Base-by-base conservation (phyloP, 441 rosid species). In the Populus hybrid region DNA sequence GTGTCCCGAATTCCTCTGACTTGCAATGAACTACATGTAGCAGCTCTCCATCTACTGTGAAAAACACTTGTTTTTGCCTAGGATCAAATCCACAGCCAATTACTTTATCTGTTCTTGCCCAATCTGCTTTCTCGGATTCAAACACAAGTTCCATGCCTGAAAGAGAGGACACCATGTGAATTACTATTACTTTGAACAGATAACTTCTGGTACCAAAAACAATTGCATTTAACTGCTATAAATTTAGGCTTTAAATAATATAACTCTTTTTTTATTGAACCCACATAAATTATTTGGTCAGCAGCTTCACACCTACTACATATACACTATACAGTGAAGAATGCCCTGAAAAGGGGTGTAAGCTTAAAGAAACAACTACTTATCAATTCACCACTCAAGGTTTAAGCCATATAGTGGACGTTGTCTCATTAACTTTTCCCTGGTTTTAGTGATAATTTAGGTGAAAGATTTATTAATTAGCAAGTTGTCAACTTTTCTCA, bases 51-150 rank as follows among this genome's bases (percentile, higher is more conserved):
- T 87, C 89, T 63, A 88, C 79, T 1, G 95, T 88, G 90, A 89
- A 91, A 65, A 83, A 90, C 33, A 91, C 95, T 76, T 84, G 87
- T 87, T 86, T 91, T 75, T 86, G 83, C 81, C 83, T 83, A 1
- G 95, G 93, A 78, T 87, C 89, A 68, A 84, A 90, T 61, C 95
- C 95, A 50, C 93, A 90, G 6, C 95, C 95, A 7, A 91, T 86
- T 73, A 88, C 92, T 79, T 72, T 88, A 18, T 83, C 87, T 21
- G 56, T 45, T 76, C 72, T 81, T 65, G 86, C 90, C 93, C 89
- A 89, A 5, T 90, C 90, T 40, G 87, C 77, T 76, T 84, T 84
- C 77, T 83, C 88, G 0, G 90, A 86, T 88, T 87, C 93, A 56
- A 84, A 83, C n/a, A 85, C 90, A 2, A 92, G 86, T 74, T 93